phyloP scores from a whole-genome alignment of 2,329 filamentous ascomycete genomes.

The Alternaria solani region DNA sequence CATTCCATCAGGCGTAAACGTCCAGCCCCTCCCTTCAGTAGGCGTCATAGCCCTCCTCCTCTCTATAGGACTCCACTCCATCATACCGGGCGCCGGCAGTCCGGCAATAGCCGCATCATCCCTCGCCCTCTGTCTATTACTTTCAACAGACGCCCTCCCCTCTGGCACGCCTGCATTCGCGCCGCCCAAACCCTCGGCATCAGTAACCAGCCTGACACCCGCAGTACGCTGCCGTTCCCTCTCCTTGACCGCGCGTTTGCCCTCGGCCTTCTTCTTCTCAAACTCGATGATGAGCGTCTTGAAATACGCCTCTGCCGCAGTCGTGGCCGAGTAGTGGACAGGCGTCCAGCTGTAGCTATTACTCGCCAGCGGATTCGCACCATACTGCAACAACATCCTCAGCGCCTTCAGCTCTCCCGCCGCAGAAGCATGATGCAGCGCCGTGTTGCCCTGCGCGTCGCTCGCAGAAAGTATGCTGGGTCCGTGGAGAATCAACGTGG shows the following conservation, averaged over 20 bases:
- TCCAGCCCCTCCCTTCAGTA: constrained; percentile 45
- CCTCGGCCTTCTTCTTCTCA: constrained; percentile 66
- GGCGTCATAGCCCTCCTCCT: constrained; percentile 51
- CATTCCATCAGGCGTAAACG: constrained; percentile 37
- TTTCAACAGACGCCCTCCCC: not conserved
- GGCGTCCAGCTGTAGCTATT: constrained; percentile 86
- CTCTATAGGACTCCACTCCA: constrained; percentile 52
- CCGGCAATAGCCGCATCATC: constrained; percentile 46
- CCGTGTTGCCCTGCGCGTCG: constrained; percentile 83
- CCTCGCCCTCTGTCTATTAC: constrained; percentile 33
- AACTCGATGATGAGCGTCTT: constrained; percentile 77
- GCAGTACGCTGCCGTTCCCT: constrained; percentile 43
- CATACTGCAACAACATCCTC: constrained; percentile 78
- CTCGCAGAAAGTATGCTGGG: constrained; percentile 42
- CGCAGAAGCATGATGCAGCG: constrained; percentile 84
- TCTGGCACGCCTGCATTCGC: not conserved
- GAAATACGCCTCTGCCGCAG: constrained; percentile 85
- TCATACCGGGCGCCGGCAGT: constrained; percentile 42
- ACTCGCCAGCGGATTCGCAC: constrained; percentile 74
- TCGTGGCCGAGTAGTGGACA: constrained; percentile 81
- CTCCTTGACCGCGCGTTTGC: constrained; percentile 42
- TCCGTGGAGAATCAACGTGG: constrained; percentile 44
- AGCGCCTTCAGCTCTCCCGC: constrained; percentile 81
- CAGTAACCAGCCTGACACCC: constrained; percentile 27
- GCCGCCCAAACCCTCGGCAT: constrained; percentile 5